Percentiles rank a stretch among this genome's conserved stretches.
phyloP scores from a whole-genome alignment of 805 yeast species.

The Nakazawaea ernobii region DNA sequence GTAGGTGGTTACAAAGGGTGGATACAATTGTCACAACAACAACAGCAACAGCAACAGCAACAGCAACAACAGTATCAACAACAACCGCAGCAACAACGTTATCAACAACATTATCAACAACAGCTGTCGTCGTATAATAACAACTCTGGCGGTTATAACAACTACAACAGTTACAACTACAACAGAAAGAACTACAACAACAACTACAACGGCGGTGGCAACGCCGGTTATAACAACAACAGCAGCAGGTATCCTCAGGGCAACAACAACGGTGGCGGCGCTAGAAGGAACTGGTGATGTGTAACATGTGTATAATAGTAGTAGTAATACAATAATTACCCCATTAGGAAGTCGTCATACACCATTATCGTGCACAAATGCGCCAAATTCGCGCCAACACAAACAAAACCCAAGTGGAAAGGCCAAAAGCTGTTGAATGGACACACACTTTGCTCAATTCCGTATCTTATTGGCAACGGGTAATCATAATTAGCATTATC shows the following conservation, averaged over 20 bases:
- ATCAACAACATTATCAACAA: slow-evolving; percentile 10
- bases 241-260: slow-evolving; percentile 4
- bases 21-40: slow-evolving; percentile 26
- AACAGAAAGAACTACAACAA: too few relatives aligned
- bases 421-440: too few relatives aligned
- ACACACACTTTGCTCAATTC: too few relatives aligned
- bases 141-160: not conserved
- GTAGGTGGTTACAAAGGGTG: slow-evolving; percentile 48
- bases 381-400: too few relatives aligned
- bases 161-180: slow-evolving; percentile 1
- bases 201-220: too few relatives aligned
- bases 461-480: too few relatives aligned
- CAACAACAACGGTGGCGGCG: too few relatives aligned
- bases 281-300: not conserved
- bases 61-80: slow-evolving; percentile 15
- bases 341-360: too few relatives aligned
- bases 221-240: too few relatives aligned
- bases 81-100: slow-evolving; percentile 12
- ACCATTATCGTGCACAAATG: too few relatives aligned
- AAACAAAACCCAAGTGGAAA: too few relatives aligned
- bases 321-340: not conserved
- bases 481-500: too few relatives aligned
- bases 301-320: not conserved
- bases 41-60: slow-evolving; percentile 14
- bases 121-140: not conserved